Conservation (phyloP, 495 filamentous ascomycete genomes). For the Lasiosphaeria ovina region DNA sequence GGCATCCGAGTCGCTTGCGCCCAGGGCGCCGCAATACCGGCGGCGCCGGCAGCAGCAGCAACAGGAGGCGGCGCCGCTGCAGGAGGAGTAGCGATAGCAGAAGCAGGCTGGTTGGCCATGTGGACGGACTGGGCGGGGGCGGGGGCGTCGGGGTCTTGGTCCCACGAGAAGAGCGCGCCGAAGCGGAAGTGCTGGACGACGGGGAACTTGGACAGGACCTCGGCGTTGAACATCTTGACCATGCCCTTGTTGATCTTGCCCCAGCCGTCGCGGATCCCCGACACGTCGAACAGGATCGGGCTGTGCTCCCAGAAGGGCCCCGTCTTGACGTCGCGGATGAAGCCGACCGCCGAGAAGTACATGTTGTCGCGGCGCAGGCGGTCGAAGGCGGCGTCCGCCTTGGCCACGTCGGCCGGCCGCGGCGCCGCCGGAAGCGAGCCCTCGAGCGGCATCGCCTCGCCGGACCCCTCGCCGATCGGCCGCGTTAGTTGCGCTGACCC, state of each 20-base stretch:
- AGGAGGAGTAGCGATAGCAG: constrained; percentile 15
- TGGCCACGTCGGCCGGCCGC: constrained; percentile 65
- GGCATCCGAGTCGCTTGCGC: constrained; percentile 35
- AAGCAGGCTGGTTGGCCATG: constrained; percentile 54
- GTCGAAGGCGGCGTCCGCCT: constrained; percentile 58
- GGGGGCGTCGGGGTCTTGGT: constrained; percentile 62
- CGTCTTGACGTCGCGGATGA: constrained; percentile 96
- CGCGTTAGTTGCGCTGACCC: constrained; percentile 85
- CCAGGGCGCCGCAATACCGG: constrained; percentile 41
- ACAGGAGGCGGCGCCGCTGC: constrained; percentile 15
- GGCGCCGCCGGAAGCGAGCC: constrained; percentile 73
- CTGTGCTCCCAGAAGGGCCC: constrained; percentile 99
- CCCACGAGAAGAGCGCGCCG: constrained; percentile 82
- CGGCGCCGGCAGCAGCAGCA: constrained; percentile 10
- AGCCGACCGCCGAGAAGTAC: constrained; percentile 98
- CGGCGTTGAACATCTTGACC: constrained; percentile 96
- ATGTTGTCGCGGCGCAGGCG: constrained; percentile 71
- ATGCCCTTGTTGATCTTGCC: constrained; percentile 99
- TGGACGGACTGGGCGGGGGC: constrained; percentile 51
- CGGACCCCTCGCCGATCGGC: constrained; percentile 55
- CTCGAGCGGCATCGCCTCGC: constrained; percentile 64
- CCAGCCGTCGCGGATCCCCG: constrained; percentile 86
- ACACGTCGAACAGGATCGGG: constrained; percentile 92
- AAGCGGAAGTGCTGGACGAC: constrained; percentile 98
- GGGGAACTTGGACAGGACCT: constrained; percentile 89